phyloP scores from a whole-genome alignment of 139 green algal genomes.

The Coccomyxa sp. region DNA sequence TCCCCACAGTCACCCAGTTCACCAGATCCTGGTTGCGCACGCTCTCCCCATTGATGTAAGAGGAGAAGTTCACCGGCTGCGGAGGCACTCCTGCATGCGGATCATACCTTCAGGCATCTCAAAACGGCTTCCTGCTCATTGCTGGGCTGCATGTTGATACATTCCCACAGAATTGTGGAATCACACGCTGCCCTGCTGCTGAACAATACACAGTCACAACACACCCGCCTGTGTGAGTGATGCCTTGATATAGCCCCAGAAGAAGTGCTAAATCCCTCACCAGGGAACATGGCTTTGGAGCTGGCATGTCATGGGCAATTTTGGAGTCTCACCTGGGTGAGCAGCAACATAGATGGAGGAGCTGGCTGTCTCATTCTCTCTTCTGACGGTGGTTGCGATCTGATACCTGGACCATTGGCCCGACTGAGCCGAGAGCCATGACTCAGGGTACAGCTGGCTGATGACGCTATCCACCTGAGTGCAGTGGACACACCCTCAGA shows the following conservation, averaged over 20 bases:
- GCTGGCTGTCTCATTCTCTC: not conserved
- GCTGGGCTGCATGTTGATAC: too few relatives aligned
- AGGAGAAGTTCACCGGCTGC: not conserved
- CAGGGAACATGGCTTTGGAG: too few relatives aligned
- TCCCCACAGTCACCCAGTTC: not conserved
- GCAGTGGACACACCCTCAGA: not conserved
- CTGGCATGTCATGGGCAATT: too few relatives aligned
- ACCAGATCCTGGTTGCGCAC: not conserved
- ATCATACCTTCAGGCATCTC: not conserved
- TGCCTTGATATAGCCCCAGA: too few relatives aligned
- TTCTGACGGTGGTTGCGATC: not conserved
- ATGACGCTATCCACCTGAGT: not conserved
- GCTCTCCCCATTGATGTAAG: not conserved
- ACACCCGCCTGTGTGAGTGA: too few relatives aligned
- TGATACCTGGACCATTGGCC: not conserved
- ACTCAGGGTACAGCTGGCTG: conserved; percentile 1
- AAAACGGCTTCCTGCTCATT: too few relatives aligned
- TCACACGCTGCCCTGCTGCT: too few relatives aligned
- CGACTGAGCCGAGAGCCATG: not conserved
- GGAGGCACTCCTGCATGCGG: not conserved
- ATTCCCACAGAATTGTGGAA: too few relatives aligned
- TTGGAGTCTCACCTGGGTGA: not conserved
- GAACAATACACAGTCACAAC: too few relatives aligned
- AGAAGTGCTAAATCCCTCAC: too few relatives aligned
- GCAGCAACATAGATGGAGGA: conserved; percentile 1